Conservation (phyloP, 2,329 filamentous ascomycete genomes). For the Aspergillus sp. region DNA sequence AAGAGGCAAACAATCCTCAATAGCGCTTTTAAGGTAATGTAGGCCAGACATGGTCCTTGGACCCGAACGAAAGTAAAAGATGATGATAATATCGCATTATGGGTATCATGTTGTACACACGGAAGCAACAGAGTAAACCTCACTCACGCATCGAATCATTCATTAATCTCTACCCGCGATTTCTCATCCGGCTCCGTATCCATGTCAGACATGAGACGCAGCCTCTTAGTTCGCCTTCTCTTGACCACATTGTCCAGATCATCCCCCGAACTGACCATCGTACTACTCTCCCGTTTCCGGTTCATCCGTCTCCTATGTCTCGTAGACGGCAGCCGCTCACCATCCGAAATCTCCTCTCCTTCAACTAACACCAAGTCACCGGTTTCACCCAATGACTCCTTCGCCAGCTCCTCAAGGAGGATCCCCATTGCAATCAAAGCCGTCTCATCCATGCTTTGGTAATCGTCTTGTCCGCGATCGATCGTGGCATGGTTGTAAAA, state of each 20-base stretch:
- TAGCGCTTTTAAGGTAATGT: too few species aligned
- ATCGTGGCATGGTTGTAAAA: conserved; percentile 41
- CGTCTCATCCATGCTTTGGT: conserved; percentile 55
- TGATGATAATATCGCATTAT: too few species aligned
- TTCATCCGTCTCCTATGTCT: conserved; percentile 3
- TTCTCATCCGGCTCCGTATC: conserved; percentile 16
- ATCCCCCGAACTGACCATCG: conserved; percentile 16
- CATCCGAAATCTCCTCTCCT: conserved; percentile 27
- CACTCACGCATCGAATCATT: not conserved
- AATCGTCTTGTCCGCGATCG: conserved; percentile 33
- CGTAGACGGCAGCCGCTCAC: conserved; percentile 11
- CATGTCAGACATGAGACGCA: conserved; percentile 14
- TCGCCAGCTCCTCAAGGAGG: conserved; percentile 52
- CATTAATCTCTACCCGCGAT: not conserved
- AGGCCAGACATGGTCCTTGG: too few species aligned
- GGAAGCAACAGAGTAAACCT: too few species aligned
- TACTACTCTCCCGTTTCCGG: conserved; percentile 15
- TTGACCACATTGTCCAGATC: conserved; percentile 14
- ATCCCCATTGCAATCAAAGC: conserved; percentile 56
- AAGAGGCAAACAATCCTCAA: too few species aligned
- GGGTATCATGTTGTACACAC: too few species aligned
- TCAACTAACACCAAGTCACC: conserved; percentile 55
- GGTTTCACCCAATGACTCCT: conserved; percentile 47
- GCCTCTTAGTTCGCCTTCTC: conserved; percentile 9
- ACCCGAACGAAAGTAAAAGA: too few species aligned